Percentiles rank a stretch among this genome's conserved stretches.
These are phyloP conservation scores for Dalechampia spathulata DNA, from an alignment of 441 rosid species.

Conservation along the genomic window DNA sequence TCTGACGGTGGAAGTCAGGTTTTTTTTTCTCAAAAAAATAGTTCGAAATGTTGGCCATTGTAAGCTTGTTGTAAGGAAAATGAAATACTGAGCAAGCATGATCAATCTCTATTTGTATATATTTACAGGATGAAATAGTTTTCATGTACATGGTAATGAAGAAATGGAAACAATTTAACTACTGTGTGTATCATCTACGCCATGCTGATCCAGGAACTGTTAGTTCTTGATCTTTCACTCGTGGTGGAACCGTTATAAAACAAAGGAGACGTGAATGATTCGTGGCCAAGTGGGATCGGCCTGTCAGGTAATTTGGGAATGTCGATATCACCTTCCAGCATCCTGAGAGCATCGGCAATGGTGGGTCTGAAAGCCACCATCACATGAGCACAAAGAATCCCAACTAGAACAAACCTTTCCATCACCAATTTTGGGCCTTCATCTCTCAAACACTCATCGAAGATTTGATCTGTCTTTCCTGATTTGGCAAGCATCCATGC, in stretches of 20 bases:
- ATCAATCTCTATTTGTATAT: too few species aligned
- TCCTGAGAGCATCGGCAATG: slow-evolving; percentile 44
- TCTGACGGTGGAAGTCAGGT: too few species aligned
- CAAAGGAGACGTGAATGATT: slow-evolving; percentile 29
- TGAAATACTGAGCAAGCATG: too few species aligned
- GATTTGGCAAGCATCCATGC: slow-evolving; percentile 42
- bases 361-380: slow-evolving; percentile 57
- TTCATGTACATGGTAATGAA: too few species aligned
- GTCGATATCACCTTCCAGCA: slow-evolving; percentile 55
- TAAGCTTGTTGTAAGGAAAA: too few species aligned
- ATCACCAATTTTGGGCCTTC: slow-evolving; percentile 42
- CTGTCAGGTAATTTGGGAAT: slow-evolving; percentile 52
- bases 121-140: too few species aligned
- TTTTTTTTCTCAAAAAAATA: too few species aligned
- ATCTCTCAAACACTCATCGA: slow-evolving; percentile 34
- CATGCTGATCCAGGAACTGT: slow-evolving; percentile 11
- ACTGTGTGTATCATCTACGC: neutral
- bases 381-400: slow-evolving; percentile 57
- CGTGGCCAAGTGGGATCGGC: slow-evolving; percentile 51
- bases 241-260: slow-evolving; percentile 6
- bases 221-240: slow-evolving; percentile 12
- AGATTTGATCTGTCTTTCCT: slow-evolving; percentile 27
- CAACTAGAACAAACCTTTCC: slow-evolving; percentile 55
- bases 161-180: too few species aligned
- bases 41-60: too few species aligned